Evolutionary conservation across 2,329 filamentous ascomycete species (phyloP).

Genomic region (Fusarium temperatum): DNA sequence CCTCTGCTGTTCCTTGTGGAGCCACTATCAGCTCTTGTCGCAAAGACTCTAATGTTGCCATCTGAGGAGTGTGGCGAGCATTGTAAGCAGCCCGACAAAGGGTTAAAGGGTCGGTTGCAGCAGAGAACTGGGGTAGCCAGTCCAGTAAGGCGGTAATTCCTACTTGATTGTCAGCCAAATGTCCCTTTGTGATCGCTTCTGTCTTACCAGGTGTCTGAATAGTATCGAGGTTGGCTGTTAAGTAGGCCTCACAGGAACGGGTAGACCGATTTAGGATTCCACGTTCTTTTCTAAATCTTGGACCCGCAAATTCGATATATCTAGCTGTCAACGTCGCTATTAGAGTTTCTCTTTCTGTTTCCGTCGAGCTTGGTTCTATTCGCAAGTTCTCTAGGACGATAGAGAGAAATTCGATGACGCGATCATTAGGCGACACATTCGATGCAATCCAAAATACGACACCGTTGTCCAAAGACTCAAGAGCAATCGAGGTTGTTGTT

Average conservation of each 20-base stretch:
- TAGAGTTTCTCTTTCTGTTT: neutral
- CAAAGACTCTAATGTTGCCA: conserved; percentile 16
- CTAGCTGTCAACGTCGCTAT: neutral
- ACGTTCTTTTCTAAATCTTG: conserved; percentile 39
- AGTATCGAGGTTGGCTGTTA: neutral
- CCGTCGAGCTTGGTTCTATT: neutral
- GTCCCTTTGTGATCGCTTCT: neutral
- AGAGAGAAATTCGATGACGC: conserved; percentile 45
- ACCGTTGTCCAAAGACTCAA: conserved; percentile 46
- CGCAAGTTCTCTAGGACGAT: conserved; percentile 32
- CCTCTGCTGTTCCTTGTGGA: neutral
- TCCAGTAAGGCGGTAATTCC: neutral
- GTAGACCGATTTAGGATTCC: conserved; percentile 19
- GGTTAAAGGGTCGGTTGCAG: neutral
- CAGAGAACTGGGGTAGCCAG: conserved; percentile 23
- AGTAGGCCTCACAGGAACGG: conserved; percentile 14
- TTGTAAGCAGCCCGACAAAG: conserved; percentile 23
- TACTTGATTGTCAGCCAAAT: neutral
- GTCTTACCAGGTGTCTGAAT: conserved; percentile 6
- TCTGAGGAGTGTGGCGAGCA: conserved; percentile 23
- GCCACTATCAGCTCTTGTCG: conserved; percentile 5
- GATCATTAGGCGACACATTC: conserved; percentile 43
- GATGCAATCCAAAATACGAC: conserved; percentile 56
- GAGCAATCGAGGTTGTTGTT: conserved; percentile 54
- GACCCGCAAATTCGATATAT: conserved; percentile 28